Base-by-base conservation (phyloP, 495 filamentous ascomycete genomes). In the Hypoxylon lienhwacheense region DNA sequence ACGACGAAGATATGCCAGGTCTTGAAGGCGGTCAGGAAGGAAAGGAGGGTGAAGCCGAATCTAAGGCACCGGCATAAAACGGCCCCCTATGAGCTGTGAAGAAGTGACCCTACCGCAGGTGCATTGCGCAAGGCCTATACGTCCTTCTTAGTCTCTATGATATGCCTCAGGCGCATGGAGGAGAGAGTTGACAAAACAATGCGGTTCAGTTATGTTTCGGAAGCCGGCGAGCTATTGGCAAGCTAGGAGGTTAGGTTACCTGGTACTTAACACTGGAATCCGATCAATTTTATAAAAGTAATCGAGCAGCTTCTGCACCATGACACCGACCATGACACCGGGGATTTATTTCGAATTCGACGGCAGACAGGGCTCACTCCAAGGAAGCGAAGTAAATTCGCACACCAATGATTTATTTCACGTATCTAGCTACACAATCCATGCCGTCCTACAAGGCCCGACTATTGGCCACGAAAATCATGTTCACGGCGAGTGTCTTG, bases 21-120 rank as follows among this genome's bases (percentile, higher is more conserved):
- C 61, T 70, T n/a, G 72, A 77, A 70, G 70, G 77, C 34, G 60
- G 65, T 12, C 70, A 73, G 4, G 68, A 78, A 40, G 76, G 75
- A 42, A 81, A 78, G 55, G 76, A 85, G 8, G 76, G 70, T 53
- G 69, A 61, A 15, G 64, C 64, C 19, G 59, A 51, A 64, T 73
- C 66, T 63, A 70, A 73, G 55, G 67, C 74, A 19, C 55, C 63
- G 20, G 67, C 64, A 48, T 62, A 57, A 65, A 56, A 19, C 17
- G 39, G 14, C 37, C 20, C 21, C 47, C 28, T 19, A 25, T 34
- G 46, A 41, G 44, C 31, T 49, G 34, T 14, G 45, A 54, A 52
- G 52, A 61, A 43, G 12, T 29, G 45, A 41, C 46, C 51, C 42
- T 43, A 44, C 58, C 58, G 33, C 39, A 19, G 51, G 47, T 43